phyloP scores from a whole-genome alignment of 73 alveolate genomes.

The Breviolum minutum region DNA sequence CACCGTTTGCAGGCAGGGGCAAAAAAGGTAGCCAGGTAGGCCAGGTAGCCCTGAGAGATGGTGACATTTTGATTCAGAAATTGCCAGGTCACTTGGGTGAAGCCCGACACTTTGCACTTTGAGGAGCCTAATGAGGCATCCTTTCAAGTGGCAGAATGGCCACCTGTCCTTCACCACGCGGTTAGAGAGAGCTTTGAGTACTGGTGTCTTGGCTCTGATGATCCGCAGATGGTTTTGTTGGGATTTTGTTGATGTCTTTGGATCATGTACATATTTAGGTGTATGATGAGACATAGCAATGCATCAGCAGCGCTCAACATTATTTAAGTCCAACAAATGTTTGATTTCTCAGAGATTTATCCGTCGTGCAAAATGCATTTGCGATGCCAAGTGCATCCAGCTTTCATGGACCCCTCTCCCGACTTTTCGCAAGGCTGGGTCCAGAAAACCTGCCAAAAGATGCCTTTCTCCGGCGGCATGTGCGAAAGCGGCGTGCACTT shows the following conservation, averaged over 20 bases:
- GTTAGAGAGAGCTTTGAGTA: slow-evolving; percentile 81
- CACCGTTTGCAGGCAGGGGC: slow-evolving; percentile 47
- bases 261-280: too few relatives aligned
- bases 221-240: background rate
- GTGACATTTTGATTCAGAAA: too few relatives aligned
- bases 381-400: background rate
- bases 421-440: slow-evolving; percentile 20
- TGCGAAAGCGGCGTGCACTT: slow-evolving; percentile 70
- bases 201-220: background rate
- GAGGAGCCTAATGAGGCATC: slow-evolving; percentile 32
- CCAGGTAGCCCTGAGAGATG: background rate
- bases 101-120: slow-evolving; percentile 31
- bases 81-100: slow-evolving; percentile 49
- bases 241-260: background rate
- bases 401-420: background rate
- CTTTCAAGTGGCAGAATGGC: slow-evolving; percentile 47
- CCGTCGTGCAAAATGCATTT: background rate
- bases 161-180: slow-evolving; percentile 34
- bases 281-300: too few relatives aligned
- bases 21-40: background rate
- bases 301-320: too few relatives aligned
- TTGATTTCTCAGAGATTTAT: background rate
- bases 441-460: slow-evolving; percentile 74
- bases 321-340: too few relatives aligned
- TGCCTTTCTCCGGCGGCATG: slow-evolving; percentile 79